Conservation (phyloP, 306 rosid species). For the Hylodesmum podocarpum region DNA sequence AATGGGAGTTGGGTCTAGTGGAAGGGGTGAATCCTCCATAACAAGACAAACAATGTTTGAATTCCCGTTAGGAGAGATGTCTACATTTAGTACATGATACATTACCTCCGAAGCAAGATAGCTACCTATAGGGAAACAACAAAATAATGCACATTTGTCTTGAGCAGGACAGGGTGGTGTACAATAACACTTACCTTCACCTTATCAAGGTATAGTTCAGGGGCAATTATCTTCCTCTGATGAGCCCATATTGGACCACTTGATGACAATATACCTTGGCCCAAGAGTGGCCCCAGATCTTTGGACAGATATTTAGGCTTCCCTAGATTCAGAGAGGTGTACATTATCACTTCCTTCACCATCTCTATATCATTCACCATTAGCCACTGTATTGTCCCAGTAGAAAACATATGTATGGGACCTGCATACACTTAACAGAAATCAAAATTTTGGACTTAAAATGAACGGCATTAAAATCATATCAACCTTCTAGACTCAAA, state of each 20-base stretch:
- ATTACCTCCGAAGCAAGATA: no score
- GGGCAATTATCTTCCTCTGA: slow-evolving; percentile 55
- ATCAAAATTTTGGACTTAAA: not conserved
- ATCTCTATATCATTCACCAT: slow-evolving; percentile 30
- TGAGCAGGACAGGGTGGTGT: not conserved
- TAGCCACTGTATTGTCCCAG: slow-evolving; percentile 37
- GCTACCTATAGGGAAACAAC: no score
- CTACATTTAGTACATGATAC: no score
- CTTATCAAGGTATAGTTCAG: slow-evolving; percentile 43
- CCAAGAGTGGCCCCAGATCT: slow-evolving; percentile 39
- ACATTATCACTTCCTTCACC: slow-evolving; percentile 32
- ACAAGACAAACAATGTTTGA: no score
- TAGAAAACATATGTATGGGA: slow-evolving; percentile 26
- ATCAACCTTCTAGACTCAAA: not conserved
- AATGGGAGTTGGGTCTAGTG: no score
- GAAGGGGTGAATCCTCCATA: no score
- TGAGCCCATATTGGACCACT: slow-evolving; percentile 52
- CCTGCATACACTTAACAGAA: slow-evolving; percentile 33
- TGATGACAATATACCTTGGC: slow-evolving; percentile 43
- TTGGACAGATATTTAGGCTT: slow-evolving; percentile 40
- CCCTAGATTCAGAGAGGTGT: slow-evolving; percentile 45
- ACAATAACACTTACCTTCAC: slow-evolving; percentile 37
- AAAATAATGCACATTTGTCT: no score
- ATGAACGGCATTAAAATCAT: not conserved
- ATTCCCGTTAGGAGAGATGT: no score